Percentiles rank a stretch among this genome's conserved stretches.
These are phyloP conservation scores for Luvunga scandens DNA, from an alignment of 345 rosid genomes.

Conservation along the genomic window DNA sequence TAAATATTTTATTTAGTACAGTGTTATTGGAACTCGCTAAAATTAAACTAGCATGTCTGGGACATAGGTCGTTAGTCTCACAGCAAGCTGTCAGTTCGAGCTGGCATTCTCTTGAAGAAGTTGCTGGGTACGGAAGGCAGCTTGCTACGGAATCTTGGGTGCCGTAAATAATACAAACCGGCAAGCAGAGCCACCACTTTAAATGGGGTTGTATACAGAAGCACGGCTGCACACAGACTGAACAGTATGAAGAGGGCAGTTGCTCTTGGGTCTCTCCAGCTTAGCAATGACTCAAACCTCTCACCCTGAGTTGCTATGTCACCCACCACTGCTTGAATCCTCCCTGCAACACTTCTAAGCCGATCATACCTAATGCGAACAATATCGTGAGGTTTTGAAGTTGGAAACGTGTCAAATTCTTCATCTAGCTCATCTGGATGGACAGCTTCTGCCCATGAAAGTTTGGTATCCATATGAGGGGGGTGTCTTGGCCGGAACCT, in stretches of 20 bases:
- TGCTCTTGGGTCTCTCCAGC: constrained; percentile 87
- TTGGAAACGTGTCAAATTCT: constrained; percentile 83
- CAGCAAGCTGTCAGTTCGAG: constrained; percentile 64
- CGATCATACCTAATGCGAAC: constrained; percentile 75
- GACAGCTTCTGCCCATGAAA: constrained; percentile 76
- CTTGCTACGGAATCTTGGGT: constrained; percentile 85
- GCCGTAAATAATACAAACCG: constrained; percentile 64
- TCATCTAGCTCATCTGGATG: constrained; percentile 77
- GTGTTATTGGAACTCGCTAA: not conserved
- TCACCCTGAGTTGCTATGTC: constrained; percentile 86
- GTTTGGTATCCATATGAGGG: constrained; percentile 73
- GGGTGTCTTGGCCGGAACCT: constrained; percentile 63
- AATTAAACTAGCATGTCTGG: not conserved
- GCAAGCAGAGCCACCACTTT: constrained; percentile 50
- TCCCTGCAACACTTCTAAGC: constrained; percentile 73
- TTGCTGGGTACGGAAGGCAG: constrained; percentile 75
- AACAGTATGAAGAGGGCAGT: constrained; percentile 68
- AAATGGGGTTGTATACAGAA: constrained; percentile 64
- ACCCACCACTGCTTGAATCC: constrained; percentile 77
- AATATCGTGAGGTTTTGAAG: constrained; percentile 47
- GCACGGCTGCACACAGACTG: constrained; percentile 66
- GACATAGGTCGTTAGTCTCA: constrained; percentile 6
- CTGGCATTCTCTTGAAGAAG: constrained; percentile 74
- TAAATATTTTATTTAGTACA: not conserved
- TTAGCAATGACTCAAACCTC: constrained; percentile 63